Base-by-base conservation (phyloP, 1,139 yeast genomes). In the Kurtzmaniella quercitrusa region DNA sequence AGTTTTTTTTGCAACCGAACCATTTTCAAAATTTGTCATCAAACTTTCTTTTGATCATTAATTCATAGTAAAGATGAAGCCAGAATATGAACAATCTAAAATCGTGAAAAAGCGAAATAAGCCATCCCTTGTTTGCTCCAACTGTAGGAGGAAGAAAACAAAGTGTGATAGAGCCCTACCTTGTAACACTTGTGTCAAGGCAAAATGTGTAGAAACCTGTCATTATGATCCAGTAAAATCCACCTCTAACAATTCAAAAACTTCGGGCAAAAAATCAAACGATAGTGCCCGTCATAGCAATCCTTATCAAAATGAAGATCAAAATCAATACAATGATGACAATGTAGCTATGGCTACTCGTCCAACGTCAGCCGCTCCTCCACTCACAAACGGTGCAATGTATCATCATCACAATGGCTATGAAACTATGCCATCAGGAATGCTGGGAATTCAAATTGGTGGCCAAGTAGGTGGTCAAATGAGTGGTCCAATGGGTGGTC, bases 111-210 rank as follows among this genome's bases (percentile, higher is more conserved):
- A 54, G 44, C 52, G 67, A 18, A 57, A 57, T 44, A 57, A 63
- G 39, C 59, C 65, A 2, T 54, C 65, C 3, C 52, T 59, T 29
- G 62, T 58, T 37, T 64, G 68, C 43, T 54, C 56, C 43, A 57
- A 55, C 45, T 64, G 68, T 53, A 58, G 59, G 42, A 49, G 51
- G 44, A 52, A 65, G 19, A 64, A 64, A 50, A 59, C 62, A 47
- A 63, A 59, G 39, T 64, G 68, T 47, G 65, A 64, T 47, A 52
- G 64, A 7, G 51, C 53, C 25, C 44, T 50, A 27, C 68, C 68
- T 1, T 64, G 68, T 37, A 51, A 54, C 40, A 48, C 66, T 2
- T 64, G 68, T 48, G 51, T 58, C 29, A 58, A 55, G 43, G 53
- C 56, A 42, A 53, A 55, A 34, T 45, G 48, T 16, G 55, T 52